A percentile compares a stretch with the other conserved stretches of the same genome.
Conservation (phyloP, 352 stramenopile species). For the Pythium phragmitis region DNA sequence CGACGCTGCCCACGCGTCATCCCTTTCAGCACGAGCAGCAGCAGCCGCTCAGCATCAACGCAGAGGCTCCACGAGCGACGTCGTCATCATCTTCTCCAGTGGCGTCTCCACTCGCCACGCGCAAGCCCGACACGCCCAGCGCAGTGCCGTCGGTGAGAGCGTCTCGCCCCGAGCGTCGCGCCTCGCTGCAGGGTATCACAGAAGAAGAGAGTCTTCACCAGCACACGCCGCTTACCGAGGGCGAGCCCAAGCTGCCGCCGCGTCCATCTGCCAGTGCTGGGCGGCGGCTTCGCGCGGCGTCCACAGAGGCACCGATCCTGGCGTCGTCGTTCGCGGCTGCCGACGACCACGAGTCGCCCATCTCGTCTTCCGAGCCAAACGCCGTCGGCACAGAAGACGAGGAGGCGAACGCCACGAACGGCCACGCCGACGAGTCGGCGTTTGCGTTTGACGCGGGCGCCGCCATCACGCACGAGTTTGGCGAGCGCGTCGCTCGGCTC, state of each 20-base stretch:
- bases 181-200: conserved; percentile 39
- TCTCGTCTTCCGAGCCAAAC: background rate
- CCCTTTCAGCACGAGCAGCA: conserved; percentile 33
- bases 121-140: conserved; percentile 32
- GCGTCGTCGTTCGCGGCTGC: conserved; percentile 40
- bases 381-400: background rate
- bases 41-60: conserved; percentile 18
- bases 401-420: too few species aligned
- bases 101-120: conserved; percentile 15
- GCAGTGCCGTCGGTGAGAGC: conserved; percentile 9
- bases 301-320: conserved; percentile 57
- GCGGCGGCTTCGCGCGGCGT: conserved; percentile 21
- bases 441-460: conserved; percentile 60
- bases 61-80: background rate
- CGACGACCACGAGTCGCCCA: conserved; percentile 21
- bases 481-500: conserved; percentile 64
- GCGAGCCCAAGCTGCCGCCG: conserved; percentile 21
- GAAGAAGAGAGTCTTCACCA: conserved; percentile 19
- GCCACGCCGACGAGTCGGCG: background rate
- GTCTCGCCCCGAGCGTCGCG: conserved; percentile 17
- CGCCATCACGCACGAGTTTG: conserved; percentile 66
- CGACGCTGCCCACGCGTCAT: conserved; percentile 20
- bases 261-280: conserved; percentile 12
- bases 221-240: background rate
- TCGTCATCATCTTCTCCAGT: conserved; percentile 1